A percentile compares a stretch with the other conserved stretches of the same genome.
Conservation (phyloP, 257 asterid genomes). For the Nicotiana benthamiana region DNA sequence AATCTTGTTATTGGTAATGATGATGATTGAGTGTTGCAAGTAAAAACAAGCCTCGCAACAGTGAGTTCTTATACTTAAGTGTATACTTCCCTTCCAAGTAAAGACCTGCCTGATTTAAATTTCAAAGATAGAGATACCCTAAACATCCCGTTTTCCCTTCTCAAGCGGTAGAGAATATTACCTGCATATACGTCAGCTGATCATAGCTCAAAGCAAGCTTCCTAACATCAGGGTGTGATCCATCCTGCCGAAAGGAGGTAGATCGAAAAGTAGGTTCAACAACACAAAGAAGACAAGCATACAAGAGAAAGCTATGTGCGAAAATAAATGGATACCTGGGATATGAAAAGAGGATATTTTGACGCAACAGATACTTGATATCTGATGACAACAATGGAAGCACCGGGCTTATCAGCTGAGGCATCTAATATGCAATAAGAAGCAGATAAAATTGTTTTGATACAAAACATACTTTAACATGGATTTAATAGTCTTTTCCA, state of each 20-base stretch:
- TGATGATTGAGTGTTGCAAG: neutral
- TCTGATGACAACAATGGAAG: slow-evolving; percentile 36
- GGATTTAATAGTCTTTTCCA: slow-evolving; percentile 79
- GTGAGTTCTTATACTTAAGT: neutral
- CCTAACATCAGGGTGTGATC: slow-evolving; percentile 71
- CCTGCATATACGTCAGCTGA: slow-evolving; percentile 96
- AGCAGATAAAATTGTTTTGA: neutral
- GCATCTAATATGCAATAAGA: neutral
- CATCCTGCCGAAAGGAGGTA: slow-evolving; percentile 54
- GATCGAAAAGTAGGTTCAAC: neutral
- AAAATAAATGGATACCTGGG: slow-evolving; percentile 51
- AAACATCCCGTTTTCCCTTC: neutral
- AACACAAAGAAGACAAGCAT: slow-evolving; percentile 1
- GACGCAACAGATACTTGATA: slow-evolving; percentile 73
- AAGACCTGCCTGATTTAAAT: neutral
- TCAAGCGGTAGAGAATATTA: slow-evolving; percentile 15
- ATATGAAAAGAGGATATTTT: slow-evolving; percentile 84
- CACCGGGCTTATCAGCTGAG: slow-evolving; percentile 18
- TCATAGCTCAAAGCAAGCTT: slow-evolving; percentile 71
- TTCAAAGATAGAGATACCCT: neutral
- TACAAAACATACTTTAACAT: slow-evolving; percentile 57
- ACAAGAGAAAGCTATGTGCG: neutral
- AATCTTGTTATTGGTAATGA: neutral
- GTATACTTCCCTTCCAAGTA: neutral
- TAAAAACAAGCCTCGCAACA: neutral